These are phyloP conservation scores for Saksenaea oblongispora DNA, from an alignment of 371 early-diverging fungal species.

Conservation along the genomic window DNA sequence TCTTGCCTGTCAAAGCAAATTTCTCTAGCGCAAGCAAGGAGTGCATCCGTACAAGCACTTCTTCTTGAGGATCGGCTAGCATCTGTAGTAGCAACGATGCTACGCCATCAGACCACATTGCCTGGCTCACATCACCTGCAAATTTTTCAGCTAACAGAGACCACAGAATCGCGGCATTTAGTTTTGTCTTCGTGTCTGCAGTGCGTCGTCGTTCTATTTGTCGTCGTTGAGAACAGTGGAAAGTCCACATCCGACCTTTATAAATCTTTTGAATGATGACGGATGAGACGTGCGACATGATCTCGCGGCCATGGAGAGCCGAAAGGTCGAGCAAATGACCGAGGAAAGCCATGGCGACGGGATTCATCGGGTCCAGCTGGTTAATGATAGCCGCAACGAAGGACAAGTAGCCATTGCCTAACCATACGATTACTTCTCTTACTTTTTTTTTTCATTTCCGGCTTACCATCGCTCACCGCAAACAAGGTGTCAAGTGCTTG, in stretches of 20 bases:
- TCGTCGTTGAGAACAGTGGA: conserved; percentile 5
- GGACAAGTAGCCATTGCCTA: conserved; percentile 40
- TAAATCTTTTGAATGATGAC: conserved; percentile 33
- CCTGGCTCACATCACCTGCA: conserved; percentile 45
- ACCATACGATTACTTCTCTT: neutral
- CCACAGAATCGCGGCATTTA: conserved; percentile 47
- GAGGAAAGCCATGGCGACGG: conserved; percentile 57
- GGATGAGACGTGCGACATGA: conserved; percentile 34
- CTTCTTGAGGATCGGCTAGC: conserved; percentile 30
- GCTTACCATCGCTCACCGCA: conserved; percentile 32
- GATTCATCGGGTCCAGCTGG: conserved; percentile 44
- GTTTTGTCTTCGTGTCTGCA: conserved; percentile 6
- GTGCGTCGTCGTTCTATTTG: neutral
- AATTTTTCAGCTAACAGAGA: conserved; percentile 44
- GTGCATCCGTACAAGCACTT: conserved; percentile 36
- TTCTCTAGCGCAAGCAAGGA: conserved; percentile 48
- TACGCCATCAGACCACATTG: conserved; percentile 39
- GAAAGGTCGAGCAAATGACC: conserved; percentile 59
- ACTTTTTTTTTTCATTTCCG: conserved; percentile 23
- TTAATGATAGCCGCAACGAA: conserved; percentile 31
- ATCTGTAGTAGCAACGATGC: conserved; percentile 31
- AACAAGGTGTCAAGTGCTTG: conserved; percentile 26
- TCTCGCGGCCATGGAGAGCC: conserved; percentile 51
- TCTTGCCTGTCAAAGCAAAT: conserved; percentile 47
- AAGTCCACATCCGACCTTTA: conserved; percentile 14